Evolutionary conservation across 2,329 filamentous ascomycete species (phyloP).

Genomic region (Paecilomyces niveus): DNA sequence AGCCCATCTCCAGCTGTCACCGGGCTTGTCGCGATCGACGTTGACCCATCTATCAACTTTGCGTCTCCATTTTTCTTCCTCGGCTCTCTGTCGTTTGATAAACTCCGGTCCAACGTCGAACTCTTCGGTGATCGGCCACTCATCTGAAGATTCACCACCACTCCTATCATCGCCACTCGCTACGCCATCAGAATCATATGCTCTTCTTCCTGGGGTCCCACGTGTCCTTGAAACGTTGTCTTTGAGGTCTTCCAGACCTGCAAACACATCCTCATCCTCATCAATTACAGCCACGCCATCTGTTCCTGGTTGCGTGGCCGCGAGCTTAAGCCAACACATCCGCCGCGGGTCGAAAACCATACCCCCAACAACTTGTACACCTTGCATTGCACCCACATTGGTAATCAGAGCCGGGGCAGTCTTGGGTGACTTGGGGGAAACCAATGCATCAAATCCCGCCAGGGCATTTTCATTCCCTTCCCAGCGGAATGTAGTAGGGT

Average conservation of each 20-base stretch:
- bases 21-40: slow-evolving; percentile 40
- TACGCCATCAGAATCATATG: slow-evolving; percentile 16
- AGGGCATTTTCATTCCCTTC: slow-evolving; percentile 92
- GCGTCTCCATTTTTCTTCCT: slow-evolving; percentile 84
- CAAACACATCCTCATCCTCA: slow-evolving; percentile 89
- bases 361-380: slow-evolving; percentile 88
- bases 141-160: slow-evolving; percentile 49
- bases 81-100: slow-evolving; percentile 76
- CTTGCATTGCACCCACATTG: slow-evolving; percentile 75
- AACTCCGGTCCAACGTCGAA: slow-evolving; percentile 97
- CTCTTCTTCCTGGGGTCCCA: slow-evolving; percentile 14
- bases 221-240: slow-evolving; percentile 43
- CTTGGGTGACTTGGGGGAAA: slow-evolving; percentile 35
- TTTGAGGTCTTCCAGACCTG: slow-evolving; percentile 86
- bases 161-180: slow-evolving; percentile 33
- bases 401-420: slow-evolving; percentile 68
- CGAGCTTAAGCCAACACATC: slow-evolving; percentile 94
- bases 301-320: slow-evolving; percentile 34
- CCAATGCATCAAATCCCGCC: slow-evolving; percentile 64
- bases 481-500: slow-evolving; percentile 79
- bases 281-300: slow-evolving; percentile 50
- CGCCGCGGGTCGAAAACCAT: slow-evolving; percentile 97
- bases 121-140: slow-evolving; percentile 87
- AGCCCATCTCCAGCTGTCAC: slow-evolving; percentile 68
- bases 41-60: slow-evolving; percentile 83